Base-by-base conservation (phyloP, 352 stramenopile genomes). In the Globisporangium rhizosaccharum region DNA sequence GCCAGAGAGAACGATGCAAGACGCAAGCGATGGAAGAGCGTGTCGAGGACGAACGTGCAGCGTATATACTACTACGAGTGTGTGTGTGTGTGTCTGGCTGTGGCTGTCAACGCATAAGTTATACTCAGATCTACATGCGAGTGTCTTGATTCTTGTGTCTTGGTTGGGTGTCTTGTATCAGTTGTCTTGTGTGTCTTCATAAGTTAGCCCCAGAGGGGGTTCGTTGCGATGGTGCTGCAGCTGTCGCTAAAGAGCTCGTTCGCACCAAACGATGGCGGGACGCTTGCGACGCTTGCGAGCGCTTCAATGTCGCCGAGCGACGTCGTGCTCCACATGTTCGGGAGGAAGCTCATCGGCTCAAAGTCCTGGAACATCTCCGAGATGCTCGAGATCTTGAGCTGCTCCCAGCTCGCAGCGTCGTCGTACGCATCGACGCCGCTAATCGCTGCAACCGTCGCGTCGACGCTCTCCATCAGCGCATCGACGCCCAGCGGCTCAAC, bases 271-370 rank as follows among this genome's bases (percentile, higher is more conserved):
- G 60, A 45, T 9, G 42, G 51, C 20, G 51, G 26, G 12, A 30
- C 49, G 2, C 14, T 10, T 11, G 51, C 30, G n/a, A n/a, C 51
- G 51, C 51, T 26, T 12, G 67, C 62, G 48, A 81, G 63, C 47
- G 70, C 65, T 42, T 81, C 59, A n/a, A 65, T 44, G 59, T 64
- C 58, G 36, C 54, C 73, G 15, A 83, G 67, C 53, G 73, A 83
- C 51, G 75, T 77, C 36, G 73, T 80, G 54, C 73, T 83, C 73
- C 73, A 83, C 67, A 76, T 74, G 14, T 74, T 56, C 12, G 73
- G 66, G 4, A 62, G 9, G 11, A 75, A 66, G n/a, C 59, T 61
- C 56, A 64, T 62, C 10, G 69, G 73, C 30, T 82, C 73, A 61
- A 71, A 79, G 37, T 77, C 73, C n/a, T 70, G 48, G 46, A 83